A percentile compares a stretch with the other conserved stretches of the same genome.
phyloP scores from a whole-genome alignment of 164 flowering plant genomes.

The Chimonanthus praecox region DNA sequence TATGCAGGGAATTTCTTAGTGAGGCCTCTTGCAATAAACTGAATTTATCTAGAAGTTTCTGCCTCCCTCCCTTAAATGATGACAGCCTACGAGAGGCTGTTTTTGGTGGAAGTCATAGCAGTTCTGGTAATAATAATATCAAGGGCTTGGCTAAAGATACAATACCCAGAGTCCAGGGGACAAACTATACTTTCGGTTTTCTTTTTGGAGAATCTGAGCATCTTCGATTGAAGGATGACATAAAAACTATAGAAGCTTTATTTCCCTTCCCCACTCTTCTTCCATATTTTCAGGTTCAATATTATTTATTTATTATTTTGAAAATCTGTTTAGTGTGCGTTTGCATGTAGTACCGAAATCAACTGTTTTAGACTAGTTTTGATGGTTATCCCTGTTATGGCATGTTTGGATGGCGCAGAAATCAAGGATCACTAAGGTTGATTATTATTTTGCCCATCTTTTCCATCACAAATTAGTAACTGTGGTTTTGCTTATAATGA shows the following conservation, averaged over 20 bases:
- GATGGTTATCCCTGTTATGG: neutral
- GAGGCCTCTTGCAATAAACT: slow-evolving; percentile 43
- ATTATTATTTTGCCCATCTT: neutral
- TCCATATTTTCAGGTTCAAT: slow-evolving; percentile 63
- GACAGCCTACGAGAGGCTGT: slow-evolving; percentile 55
- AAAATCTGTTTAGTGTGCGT: neutral
- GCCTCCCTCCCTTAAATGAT: slow-evolving; percentile 76
- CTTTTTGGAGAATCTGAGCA: slow-evolving; percentile 48
- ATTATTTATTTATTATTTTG: slow-evolving; percentile 3
- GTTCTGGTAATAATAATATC: neutral
- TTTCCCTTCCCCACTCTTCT: slow-evolving; percentile 91
- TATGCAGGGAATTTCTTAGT: slow-evolving; percentile 45
- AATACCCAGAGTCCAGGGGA: slow-evolving; percentile 29
- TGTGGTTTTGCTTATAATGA: neutral
- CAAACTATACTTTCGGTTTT: slow-evolving; percentile 64
- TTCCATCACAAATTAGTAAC: neutral
- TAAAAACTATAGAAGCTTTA: slow-evolving; percentile 40
- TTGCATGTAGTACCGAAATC: neutral
- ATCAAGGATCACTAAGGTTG: neutral
- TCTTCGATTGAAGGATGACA: slow-evolving; percentile 39
- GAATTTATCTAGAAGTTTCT: slow-evolving; percentile 48
- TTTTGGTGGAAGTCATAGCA: slow-evolving; percentile 26
- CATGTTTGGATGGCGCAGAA: neutral
- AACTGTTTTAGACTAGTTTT: neutral
- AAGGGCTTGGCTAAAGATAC: slow-evolving; percentile 5